Evolutionary conservation across 2,329 filamentous ascomycete species (phyloP).

Genomic region (Cladophialophora yegresii): DNA sequence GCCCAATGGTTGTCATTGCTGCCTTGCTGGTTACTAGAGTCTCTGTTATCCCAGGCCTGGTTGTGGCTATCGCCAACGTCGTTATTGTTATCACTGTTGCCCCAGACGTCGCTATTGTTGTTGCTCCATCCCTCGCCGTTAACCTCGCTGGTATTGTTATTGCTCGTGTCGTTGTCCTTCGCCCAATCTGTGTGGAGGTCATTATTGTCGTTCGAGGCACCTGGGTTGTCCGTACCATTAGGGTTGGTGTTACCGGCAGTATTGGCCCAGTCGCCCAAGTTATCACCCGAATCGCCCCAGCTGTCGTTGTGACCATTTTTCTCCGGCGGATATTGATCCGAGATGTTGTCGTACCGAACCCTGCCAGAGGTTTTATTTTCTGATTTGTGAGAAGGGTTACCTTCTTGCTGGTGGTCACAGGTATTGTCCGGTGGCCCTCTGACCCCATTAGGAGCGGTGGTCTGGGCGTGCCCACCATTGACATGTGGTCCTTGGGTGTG

Average conservation of each 20-base stretch:
- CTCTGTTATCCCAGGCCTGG: slow-evolving; percentile 16
- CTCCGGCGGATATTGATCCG: slow-evolving; percentile 3
- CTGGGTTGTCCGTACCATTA: background rate
- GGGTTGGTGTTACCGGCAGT: background rate
- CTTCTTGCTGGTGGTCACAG: slow-evolving; percentile 1
- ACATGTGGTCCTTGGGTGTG: slow-evolving; percentile 12
- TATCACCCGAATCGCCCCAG: background rate
- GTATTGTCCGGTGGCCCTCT: background rate
- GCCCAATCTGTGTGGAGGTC: background rate
- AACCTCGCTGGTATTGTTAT: background rate
- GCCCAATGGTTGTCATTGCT: slow-evolving; percentile 13
- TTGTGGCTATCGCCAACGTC: slow-evolving; percentile 1
- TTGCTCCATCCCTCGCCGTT: background rate
- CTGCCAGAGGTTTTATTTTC: slow-evolving; percentile 2
- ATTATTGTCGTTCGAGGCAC: background rate
- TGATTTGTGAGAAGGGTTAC: background rate
- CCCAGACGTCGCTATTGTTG: background rate
- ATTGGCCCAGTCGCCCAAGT: background rate
- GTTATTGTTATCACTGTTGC: slow-evolving; percentile 14
- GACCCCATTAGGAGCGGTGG: background rate
- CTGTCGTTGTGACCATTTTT: slow-evolving; percentile 3
- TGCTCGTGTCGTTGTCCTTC: background rate
- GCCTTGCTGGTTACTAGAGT: slow-evolving; percentile 14
- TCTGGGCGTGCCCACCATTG: background rate
- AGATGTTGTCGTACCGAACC: background rate